A percentile compares a stretch with the other conserved stretches of the same genome.
These are phyloP conservation scores for Byssoonygena ceratinophila DNA, from an alignment of 2,329 filamentous ascomycete genomes.

Conservation along the genomic window DNA sequence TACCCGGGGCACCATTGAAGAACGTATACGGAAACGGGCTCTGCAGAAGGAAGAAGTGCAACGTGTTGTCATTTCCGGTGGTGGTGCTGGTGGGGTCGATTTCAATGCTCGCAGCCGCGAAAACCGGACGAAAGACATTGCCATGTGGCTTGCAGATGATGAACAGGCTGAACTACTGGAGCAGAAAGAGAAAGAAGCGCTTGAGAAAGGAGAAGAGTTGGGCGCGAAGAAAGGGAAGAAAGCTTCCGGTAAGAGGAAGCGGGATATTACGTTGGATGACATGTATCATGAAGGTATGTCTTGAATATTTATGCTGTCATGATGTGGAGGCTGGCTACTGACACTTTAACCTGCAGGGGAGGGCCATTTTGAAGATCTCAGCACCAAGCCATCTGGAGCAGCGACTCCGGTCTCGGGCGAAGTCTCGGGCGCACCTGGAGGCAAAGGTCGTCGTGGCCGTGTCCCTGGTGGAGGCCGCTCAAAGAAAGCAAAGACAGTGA, in stretches of 20 bases:
- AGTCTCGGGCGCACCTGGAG: slow-evolving; percentile 37
- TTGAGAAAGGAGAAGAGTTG: slow-evolving; percentile 49
- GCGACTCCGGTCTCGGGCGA: slow-evolving; percentile 60
- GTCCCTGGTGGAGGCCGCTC: slow-evolving; percentile 45
- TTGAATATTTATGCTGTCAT: slow-evolving; percentile 3
- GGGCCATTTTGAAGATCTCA: slow-evolving; percentile 84
- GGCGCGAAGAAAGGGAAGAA: slow-evolving; percentile 49
- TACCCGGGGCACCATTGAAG: slow-evolving; percentile 91
- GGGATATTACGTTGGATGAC: slow-evolving; percentile 66
- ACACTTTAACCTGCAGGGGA: slow-evolving; percentile 53
- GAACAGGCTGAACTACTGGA: slow-evolving; percentile 93
- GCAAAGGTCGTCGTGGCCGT: slow-evolving; percentile 44
- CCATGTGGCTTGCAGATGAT: slow-evolving; percentile 96
- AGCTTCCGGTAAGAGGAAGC: slow-evolving; percentile 47
- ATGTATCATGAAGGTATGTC: slow-evolving; percentile 97
- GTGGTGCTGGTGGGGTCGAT: slow-evolving; percentile 72
- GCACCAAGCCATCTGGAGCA: slow-evolving; percentile 70
- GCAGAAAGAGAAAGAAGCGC: slow-evolving; percentile 75
- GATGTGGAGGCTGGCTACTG: background rate
- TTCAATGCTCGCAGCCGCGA: slow-evolving; percentile 88
- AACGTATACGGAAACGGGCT: slow-evolving; percentile 92
- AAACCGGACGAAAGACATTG: slow-evolving; percentile 95
- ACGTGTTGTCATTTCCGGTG: slow-evolving; percentile 88
- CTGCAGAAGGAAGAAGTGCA: slow-evolving; percentile 98
- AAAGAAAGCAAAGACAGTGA: slow-evolving; percentile 52